phyloP scores from a whole-genome alignment of 202 grass and related monocot species.

The Saccharum hybrid region DNA sequence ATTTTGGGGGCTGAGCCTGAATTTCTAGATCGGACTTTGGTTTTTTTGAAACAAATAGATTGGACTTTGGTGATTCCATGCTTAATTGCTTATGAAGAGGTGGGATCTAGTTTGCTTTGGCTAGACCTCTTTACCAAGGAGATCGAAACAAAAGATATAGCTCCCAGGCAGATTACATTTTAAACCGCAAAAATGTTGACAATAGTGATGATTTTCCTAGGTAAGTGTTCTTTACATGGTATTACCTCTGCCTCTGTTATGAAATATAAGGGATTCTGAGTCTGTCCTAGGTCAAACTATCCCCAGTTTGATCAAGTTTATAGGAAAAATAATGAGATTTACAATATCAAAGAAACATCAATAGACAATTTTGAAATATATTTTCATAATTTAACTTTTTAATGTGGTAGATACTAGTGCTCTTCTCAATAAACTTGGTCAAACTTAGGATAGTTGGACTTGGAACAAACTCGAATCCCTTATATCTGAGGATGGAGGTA shows the following conservation, averaged over 20 bases:
- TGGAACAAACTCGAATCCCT: neutral
- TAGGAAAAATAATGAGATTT: neutral
- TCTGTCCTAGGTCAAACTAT: neutral
- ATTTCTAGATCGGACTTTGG: neutral
- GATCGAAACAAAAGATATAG: neutral
- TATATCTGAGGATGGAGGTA: neutral
- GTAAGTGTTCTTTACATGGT: neutral
- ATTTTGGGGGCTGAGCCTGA: neutral
- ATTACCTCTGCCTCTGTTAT: neutral
- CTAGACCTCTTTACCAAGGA: neutral
- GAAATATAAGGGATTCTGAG: neutral
- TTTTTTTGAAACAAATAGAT: neutral
- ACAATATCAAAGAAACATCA: neutral
- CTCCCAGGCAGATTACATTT: neutral
- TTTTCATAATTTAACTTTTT: neutral
- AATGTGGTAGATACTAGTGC: neutral
- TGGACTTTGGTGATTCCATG: neutral
- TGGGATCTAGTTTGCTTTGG: constrained; percentile 13
- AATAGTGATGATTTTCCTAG: neutral
- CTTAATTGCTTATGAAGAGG: constrained; percentile 2
- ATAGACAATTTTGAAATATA: neutral
- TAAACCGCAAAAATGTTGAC: neutral
- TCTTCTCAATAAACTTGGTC: neutral
- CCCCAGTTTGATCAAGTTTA: neutral
- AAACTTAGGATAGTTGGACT: neutral